A percentile compares a stretch with the other conserved stretches of the same genome.
Evolutionary conservation across 2,329 filamentous ascomycete genomes (phyloP).

Genomic region (Colletotrichum horii): DNA sequence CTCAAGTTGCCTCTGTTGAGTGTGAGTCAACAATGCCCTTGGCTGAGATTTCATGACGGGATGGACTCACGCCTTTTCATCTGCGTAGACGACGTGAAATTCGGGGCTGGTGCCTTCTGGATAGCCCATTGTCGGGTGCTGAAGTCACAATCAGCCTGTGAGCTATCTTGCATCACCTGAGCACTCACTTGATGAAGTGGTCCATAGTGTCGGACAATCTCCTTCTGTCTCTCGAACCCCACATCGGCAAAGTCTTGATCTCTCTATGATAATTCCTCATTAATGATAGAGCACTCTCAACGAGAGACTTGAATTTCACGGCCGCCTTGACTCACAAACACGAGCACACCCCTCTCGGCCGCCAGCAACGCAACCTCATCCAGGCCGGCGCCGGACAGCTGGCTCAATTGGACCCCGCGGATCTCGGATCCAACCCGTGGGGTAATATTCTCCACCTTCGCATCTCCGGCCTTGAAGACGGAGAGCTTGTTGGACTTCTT

Average conservation of each 20-base stretch:
- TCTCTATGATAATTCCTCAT: slow-evolving; percentile 16
- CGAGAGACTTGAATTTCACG: neutral
- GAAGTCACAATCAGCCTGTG: rapidly evolving
- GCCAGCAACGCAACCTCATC: slow-evolving; percentile 34
- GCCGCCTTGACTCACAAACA: slow-evolving; percentile 28
- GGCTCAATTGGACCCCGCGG: slow-evolving; percentile 31
- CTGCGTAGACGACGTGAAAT: slow-evolving; percentile 37
- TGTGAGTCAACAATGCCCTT: neutral
- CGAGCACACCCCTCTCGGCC: slow-evolving; percentile 34
- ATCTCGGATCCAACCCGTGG: slow-evolving; percentile 34
- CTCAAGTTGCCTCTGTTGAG: slow-evolving; percentile 29
- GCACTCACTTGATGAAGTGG: slow-evolving; percentile 29
- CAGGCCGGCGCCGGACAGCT: slow-evolving; percentile 26
- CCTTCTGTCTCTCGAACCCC: slow-evolving; percentile 33
- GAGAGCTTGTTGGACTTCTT: slow-evolving; percentile 27
- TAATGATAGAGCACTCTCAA: neutral
- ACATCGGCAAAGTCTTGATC: slow-evolving; percentile 36
- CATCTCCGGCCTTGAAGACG: slow-evolving; percentile 19
- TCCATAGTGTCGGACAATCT: slow-evolving; percentile 34
- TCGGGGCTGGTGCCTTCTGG: slow-evolving; percentile 34
- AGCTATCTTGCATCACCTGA: neutral
- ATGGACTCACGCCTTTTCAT: slow-evolving; percentile 29
- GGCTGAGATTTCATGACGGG: neutral
- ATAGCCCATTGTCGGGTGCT: slow-evolving; percentile 35
- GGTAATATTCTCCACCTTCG: slow-evolving; percentile 27